Base-by-base conservation (phyloP, 148 eudicot species). In the Silene conica region DNA sequence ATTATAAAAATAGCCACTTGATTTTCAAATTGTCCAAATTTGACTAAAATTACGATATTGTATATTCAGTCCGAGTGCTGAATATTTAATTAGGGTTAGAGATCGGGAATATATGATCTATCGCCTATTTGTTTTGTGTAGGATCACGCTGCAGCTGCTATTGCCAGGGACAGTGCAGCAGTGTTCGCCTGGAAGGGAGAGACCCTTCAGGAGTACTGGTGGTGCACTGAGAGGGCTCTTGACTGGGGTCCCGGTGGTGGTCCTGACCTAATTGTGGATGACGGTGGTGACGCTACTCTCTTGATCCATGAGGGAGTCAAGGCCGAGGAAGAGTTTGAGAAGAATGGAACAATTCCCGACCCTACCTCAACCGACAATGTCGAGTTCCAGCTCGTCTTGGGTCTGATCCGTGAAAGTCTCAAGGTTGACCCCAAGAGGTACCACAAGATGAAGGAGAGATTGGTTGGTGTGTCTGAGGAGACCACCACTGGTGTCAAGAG, bases 171-270 rank as follows among this genome's bases (percentile, higher is more conserved):
- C 87, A 88, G 93, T 18, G 96, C 93, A 1, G 88, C 98, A 1
- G 98, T 95, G 22, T 95, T 95, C 55, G 98, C 98, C 67, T 95
- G 98, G 98, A 95, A 95, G 84, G 98, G 98, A 19, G 93, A 92
- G 86, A 95, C 98, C 63, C 84, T 94, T 23, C 97, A 92, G 80
- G 98, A 95, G 84, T 92, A 92, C 88, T 95, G 97, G 98, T 95
- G 98, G 98, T 95, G 98, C 80, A 92, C 97, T 0, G 97, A 94
- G 87, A 70, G 97, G 46, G 91, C 98, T 19, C 87, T 94, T n/a
- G 98, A 94, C 74, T 92, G 98, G 97, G 98, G 98, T 5, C 85
- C 93, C 0, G 88, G 71, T 19, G 98, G 96, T 55, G 97, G 97
- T 2, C 98, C 98, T 5, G 98, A 95, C 80, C 82, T 95, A 48